These are phyloP conservation scores for Rosa rugosa DNA, from an alignment of 306 rosid species.

Conservation along the genomic window DNA sequence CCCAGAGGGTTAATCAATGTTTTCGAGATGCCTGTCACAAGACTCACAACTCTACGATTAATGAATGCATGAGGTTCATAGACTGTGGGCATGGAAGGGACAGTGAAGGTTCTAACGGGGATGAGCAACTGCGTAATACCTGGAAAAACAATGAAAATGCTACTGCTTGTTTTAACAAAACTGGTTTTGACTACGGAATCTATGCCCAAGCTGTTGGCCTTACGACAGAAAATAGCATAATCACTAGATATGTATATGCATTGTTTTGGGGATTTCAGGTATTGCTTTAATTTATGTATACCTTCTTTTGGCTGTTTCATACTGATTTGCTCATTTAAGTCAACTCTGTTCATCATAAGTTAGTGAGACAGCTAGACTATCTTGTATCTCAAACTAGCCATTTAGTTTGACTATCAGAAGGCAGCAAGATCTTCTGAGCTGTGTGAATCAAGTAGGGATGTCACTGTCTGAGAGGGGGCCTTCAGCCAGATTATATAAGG, in stretches of 20 bases:
- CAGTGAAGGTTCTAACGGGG: neutral
- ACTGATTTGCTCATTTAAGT: neutral
- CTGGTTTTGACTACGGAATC: slow-evolving; percentile 53
- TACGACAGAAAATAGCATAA: slow-evolving; percentile 32
- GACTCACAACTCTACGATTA: neutral
- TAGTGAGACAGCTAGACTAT: neutral
- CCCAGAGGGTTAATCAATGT: slow-evolving; percentile 83
- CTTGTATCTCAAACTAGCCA: neutral
- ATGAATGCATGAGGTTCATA: slow-evolving; percentile 34
- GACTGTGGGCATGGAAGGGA: slow-evolving; percentile 63
- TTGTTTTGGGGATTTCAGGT: slow-evolving; percentile 97
- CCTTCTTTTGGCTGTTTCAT: slow-evolving; percentile 8
- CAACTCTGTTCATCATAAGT: neutral
- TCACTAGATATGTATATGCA: slow-evolving; percentile 64
- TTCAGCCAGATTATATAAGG: neutral
- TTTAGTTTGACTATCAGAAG: neutral
- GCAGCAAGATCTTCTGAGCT: neutral
- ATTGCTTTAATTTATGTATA: slow-evolving; percentile 14
- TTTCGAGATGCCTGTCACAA: slow-evolving; percentile 52
- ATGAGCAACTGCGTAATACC: fast-evolving
- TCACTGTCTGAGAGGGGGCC: neutral
- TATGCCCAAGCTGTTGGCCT: slow-evolving; percentile 57
- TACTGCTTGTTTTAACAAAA: slow-evolving; percentile 34
- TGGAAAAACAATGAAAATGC: slow-evolving; percentile 35
- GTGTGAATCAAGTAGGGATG: neutral